Conservation (phyloP, 2,329 filamentous ascomycete species). For the Aureobasidium sp. region DNA sequence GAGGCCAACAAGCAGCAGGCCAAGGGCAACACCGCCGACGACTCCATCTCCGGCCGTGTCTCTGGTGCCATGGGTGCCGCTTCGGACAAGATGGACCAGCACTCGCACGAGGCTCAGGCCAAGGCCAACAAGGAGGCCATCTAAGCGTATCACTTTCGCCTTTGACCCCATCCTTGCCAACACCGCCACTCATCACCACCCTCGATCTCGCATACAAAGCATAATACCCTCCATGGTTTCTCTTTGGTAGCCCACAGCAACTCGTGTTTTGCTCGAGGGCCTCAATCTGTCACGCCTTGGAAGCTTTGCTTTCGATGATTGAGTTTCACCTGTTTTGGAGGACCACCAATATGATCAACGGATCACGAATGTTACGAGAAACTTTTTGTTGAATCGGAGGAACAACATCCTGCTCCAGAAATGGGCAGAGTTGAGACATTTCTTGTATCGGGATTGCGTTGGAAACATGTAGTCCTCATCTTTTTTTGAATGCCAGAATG, state of each 20-base stretch:
- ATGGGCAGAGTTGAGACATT: background rate
- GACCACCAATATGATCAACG: background rate
- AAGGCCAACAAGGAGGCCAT: slow-evolving; percentile 40
- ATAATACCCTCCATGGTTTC: background rate
- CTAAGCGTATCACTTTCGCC: slow-evolving; percentile 17
- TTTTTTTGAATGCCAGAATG: background rate
- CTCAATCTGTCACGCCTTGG: background rate
- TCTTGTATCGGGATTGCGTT: background rate
- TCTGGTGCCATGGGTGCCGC: slow-evolving; percentile 44
- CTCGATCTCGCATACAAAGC: background rate
- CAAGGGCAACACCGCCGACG: slow-evolving; percentile 52
- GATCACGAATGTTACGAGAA: slow-evolving; percentile 10
- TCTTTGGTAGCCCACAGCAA: background rate
- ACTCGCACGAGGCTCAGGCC: slow-evolving; percentile 41
- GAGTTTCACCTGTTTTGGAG: background rate
- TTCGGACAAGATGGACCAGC: slow-evolving; percentile 45
- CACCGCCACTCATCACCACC: background rate
- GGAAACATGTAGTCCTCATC: slow-evolving; percentile 4
- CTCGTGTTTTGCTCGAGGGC: background rate
- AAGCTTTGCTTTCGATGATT: background rate
- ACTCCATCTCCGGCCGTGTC: slow-evolving; percentile 44
- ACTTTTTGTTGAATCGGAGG: background rate
- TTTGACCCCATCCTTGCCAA: background rate
- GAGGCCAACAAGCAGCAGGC: slow-evolving; percentile 55
- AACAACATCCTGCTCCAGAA: background rate